A percentile compares a stretch with the other conserved stretches of the same genome.
Conservation (phyloP, 768 basidiomycete genomes). For the Leucosporidium scottii region DNA sequence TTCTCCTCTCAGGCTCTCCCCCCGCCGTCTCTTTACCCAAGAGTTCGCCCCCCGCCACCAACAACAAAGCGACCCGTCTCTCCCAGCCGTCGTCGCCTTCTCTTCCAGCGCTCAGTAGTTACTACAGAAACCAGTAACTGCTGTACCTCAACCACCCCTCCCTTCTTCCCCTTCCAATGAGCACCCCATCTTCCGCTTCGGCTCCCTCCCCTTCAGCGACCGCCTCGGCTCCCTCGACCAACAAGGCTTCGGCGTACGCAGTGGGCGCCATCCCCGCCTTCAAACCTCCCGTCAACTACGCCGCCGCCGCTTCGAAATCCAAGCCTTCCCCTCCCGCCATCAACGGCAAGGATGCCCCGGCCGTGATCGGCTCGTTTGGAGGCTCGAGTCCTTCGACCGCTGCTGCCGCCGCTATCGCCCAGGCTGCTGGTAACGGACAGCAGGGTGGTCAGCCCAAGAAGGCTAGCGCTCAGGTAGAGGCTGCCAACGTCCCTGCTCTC, state of each 20-base stretch:
- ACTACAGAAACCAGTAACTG: no score
- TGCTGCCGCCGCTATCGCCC: slow-evolving; percentile 14
- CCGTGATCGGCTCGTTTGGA: slow-evolving; percentile 26
- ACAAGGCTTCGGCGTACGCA: background rate
- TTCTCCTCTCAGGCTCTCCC: no score
- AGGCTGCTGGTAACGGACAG: slow-evolving; percentile 12
- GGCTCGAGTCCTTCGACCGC: slow-evolving; percentile 9
- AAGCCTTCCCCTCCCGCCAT: slow-evolving; percentile 32
- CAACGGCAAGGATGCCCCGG: slow-evolving; percentile 30
- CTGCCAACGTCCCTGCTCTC: slow-evolving; percentile 21
- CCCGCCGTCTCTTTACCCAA: no score
- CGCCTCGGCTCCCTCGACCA: background rate
- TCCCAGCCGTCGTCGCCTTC: no score
- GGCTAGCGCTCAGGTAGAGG: slow-evolving; percentile 29
- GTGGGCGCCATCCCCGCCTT: slow-evolving; percentile 1
- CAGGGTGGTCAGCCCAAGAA: slow-evolving; percentile 13
- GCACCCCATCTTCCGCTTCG: slow-evolving; percentile 1
- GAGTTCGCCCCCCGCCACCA: no score
- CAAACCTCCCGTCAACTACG: slow-evolving; percentile 18
- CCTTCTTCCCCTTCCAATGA: background rate
- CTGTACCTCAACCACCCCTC: no score
- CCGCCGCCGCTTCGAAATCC: slow-evolving; percentile 26
- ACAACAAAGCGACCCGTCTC: no score
- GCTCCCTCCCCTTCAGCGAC: background rate
- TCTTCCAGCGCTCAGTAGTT: no score